Evolutionary conservation across 306 rosid species (phyloP).

Genomic region (Geum urbanum): DNA sequence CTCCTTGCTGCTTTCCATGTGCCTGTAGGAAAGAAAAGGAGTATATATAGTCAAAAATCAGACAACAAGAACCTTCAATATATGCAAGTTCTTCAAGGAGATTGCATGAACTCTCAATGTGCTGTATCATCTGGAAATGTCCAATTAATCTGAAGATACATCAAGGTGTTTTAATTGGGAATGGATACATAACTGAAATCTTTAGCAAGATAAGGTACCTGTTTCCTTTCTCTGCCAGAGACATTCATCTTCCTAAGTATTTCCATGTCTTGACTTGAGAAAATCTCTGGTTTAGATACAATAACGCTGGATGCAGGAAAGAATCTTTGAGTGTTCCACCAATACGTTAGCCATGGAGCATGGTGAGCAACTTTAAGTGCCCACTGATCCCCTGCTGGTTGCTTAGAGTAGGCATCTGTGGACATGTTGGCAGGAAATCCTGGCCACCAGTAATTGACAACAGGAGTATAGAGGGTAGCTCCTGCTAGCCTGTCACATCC

Average conservation of each 20-base stretch:
- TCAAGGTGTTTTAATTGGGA: not conserved
- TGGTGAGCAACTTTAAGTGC: constrained; percentile 44
- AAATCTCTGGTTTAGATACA: constrained; percentile 16
- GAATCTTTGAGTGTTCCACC: constrained; percentile 56
- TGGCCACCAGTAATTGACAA: constrained; percentile 54
- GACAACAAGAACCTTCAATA: not conserved
- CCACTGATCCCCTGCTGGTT: constrained; percentile 45
- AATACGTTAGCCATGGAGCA: constrained; percentile 42
- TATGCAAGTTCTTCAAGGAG: not conserved
- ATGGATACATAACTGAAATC: not conserved
- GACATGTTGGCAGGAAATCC: constrained; percentile 40
- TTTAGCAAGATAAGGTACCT: constrained; percentile 22
- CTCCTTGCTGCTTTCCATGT: constrained; percentile 49
- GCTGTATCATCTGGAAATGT: not conserved
- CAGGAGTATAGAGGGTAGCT: constrained; percentile 44
- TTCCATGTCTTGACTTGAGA: constrained; percentile 40
- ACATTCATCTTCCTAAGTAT: constrained; percentile 1
- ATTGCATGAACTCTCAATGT: not conserved
- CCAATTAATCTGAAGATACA: not conserved
- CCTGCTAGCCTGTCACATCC: constrained; percentile 41
- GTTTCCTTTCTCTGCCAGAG: not conserved
- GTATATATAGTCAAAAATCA: not conserved
- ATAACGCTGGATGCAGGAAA: constrained; percentile 44
- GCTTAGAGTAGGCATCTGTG: constrained; percentile 31
- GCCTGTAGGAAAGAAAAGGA: constrained; percentile 20